Base-by-base conservation (phyloP, 2,329 filamentous ascomycete genomes). In the Emmonsiellopsis sp. region DNA sequence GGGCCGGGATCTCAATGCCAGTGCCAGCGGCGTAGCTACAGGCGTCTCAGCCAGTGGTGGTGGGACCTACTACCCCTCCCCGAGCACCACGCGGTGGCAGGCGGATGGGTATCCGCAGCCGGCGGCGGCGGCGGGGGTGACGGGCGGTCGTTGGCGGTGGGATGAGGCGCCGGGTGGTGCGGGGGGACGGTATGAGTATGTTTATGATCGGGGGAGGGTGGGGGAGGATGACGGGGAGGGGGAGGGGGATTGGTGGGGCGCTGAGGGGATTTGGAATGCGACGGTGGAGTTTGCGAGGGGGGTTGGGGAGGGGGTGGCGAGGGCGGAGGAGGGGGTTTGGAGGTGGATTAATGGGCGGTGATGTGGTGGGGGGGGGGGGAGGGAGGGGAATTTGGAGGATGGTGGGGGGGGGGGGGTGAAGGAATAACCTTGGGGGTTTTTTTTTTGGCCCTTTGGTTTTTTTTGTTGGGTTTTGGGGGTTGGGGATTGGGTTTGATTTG, bases 191-290 rank as follows among this genome's bases (percentile, higher is more conserved):
- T 59, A 59, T 40, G 55, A 53, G 6, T 59, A 56, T 42, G 17
- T 40, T 8, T 54, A 49, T 45, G 52, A 43, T n/a, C 34, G 51
- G 13, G 54, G 45, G 43, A 31, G 43, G 34, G 21, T 14, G 33
- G 49, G 52, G 9, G 52, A 27, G 91, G 32, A 81, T 87, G 67
- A 77, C 84, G 59, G 78, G 87, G 55, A 79, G 79, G 56, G 79
- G 77, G 53, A 87, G 86, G 68, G 63, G n/a, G 69, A 27, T 27
- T 27, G 8, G 8, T 48, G 45, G 45, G 67, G 50, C 61, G 56
- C 1, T 58, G 62, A 63, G 17, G 60, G 60, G 42, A 61, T 65
- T 55, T 60, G 63, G 59, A 56, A 62, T 43, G 57, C 57, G 4
- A 60, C 62, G 36, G 57, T 61, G 42, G 56, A 54, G 39, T 65